Evolutionary conservation across 148 eudicot genomes (phyloP), one percentile per base, ranked within the genome.

Genomic region (Selenicereus undatus): DNA sequence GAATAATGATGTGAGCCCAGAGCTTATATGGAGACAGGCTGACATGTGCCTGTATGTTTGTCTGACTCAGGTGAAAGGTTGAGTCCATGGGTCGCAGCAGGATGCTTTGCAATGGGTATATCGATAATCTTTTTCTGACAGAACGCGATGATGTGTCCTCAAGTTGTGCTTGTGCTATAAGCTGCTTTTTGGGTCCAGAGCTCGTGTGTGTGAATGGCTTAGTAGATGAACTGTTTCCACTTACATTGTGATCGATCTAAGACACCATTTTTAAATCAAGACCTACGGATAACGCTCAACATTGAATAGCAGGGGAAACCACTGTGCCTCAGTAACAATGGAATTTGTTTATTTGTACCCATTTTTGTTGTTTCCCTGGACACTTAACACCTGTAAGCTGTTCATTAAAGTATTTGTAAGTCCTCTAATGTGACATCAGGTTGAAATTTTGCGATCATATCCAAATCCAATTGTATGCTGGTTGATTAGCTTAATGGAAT

Each of bases 71-170:
- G 95, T 85, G 99, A 92, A 83, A 88, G 97, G 22, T 81, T 92
- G 89, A 92, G 98, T 81, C 95, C 98, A 1, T 96, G 97, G 98
- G 95, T 96, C 72, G 90, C 90, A 17, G 83, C 80, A 30, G 96
- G 94, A 82, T 91, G 96, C 89, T 88, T 95, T 80, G 83, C 88
- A 75, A 95, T 95, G 95, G 97, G 97, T 21, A 82, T 95, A 5
- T 93, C 98, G 0, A 90, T 95, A 78, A 90, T 93, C 83, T 93
- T 95, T 71, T 95, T 95, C 89, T 95, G 80, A 85, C 78, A 29
- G 76, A 30, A 69, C 20, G n/a, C 27, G 18, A 48, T 0, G 73
- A 42, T 73, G 36, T 79, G 60, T 22, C 3, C 21, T 8, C 81
- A 36, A 62, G 70, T 45, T 76, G 32, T 52, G 35, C 22, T 26